phyloP scores from a whole-genome alignment of 148 eudicot species.

The Vaccinium darrowii region DNA sequence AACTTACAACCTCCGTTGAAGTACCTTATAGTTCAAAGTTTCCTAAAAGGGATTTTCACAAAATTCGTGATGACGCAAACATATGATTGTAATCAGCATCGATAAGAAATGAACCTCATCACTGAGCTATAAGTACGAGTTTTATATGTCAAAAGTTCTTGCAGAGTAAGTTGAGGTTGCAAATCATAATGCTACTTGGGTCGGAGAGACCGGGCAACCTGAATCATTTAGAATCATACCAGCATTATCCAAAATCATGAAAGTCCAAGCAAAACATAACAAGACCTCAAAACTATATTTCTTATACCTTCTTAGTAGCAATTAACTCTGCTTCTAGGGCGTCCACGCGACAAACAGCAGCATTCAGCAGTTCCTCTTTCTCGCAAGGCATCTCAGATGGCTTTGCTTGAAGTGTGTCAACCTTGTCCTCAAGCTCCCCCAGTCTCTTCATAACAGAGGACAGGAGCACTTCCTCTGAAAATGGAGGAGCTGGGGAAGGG shows the following conservation, averaged over 20 bases:
- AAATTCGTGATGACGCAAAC: not conserved
- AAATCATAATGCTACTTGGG: not conserved
- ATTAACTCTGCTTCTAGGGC: slow-evolving; percentile 70
- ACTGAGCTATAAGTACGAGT: not conserved
- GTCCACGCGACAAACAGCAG: slow-evolving; percentile 71
- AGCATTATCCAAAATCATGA: not conserved
- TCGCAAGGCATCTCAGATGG: slow-evolving; percentile 72
- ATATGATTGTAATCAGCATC: not conserved
- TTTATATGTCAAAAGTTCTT: too few relatives aligned
- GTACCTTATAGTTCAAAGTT: not conserved
- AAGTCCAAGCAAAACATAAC: slow-evolving; percentile 11
- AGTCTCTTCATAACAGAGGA: slow-evolving; percentile 30
- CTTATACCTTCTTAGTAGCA: slow-evolving; percentile 92
- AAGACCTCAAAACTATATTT: not conserved
- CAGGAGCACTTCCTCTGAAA: slow-evolving; percentile 54
- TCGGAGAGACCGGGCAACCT: not conserved
- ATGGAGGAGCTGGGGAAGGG: slow-evolving; percentile 66
- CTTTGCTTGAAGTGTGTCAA: slow-evolving; percentile 61
- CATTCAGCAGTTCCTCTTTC: slow-evolving; percentile 68
- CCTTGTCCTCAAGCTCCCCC: slow-evolving; percentile 63
- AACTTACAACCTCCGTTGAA: not conserved
- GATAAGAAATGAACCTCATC: not conserved
- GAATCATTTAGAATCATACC: not conserved
- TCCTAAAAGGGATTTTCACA: not conserved
- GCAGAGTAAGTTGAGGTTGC: slow-evolving; percentile 5